phyloP scores from a whole-genome alignment of 352 stramenopile genomes.

The Thraustochytrium striatum region DNA sequence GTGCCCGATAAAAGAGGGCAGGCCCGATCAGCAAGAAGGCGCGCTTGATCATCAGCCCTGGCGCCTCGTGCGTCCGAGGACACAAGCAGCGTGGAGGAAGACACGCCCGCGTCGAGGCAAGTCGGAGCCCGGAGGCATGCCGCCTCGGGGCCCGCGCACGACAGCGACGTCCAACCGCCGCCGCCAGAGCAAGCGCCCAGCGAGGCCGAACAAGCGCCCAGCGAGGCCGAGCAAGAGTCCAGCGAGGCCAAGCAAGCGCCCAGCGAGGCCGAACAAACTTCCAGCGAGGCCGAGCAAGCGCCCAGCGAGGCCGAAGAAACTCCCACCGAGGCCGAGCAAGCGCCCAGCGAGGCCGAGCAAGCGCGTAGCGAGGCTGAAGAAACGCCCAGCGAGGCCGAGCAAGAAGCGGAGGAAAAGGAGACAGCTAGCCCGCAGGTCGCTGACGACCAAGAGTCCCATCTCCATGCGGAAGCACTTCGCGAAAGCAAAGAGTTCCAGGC shows the following conservation, averaged over 20 bases:
- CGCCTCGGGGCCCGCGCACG: neutral
- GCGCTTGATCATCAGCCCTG: neutral
- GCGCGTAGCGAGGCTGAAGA: neutral
- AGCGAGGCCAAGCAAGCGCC: neutral
- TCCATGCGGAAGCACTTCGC: neutral
- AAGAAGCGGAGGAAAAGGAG: neutral
- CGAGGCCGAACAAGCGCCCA: neutral
- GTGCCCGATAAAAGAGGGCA: neutral
- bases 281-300: neutral
- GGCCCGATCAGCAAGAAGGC: neutral
- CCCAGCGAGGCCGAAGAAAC: neutral
- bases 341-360: neutral
- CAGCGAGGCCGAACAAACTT: neutral
- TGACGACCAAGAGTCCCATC: neutral
- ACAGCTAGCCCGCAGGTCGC: neutral
- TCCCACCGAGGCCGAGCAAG: neutral
- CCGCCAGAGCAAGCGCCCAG: neutral
- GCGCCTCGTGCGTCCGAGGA: neutral
- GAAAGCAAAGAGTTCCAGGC: neutral
- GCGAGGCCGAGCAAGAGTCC: neutral
- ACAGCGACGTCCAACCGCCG: neutral
- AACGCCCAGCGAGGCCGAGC: neutral
- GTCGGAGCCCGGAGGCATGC: neutral
- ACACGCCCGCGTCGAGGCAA: neutral
- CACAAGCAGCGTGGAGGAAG: neutral